Evolutionary conservation across 371 early-diverging fungal genomes (phyloP).

Genomic region (Mortierella sp.): DNA sequence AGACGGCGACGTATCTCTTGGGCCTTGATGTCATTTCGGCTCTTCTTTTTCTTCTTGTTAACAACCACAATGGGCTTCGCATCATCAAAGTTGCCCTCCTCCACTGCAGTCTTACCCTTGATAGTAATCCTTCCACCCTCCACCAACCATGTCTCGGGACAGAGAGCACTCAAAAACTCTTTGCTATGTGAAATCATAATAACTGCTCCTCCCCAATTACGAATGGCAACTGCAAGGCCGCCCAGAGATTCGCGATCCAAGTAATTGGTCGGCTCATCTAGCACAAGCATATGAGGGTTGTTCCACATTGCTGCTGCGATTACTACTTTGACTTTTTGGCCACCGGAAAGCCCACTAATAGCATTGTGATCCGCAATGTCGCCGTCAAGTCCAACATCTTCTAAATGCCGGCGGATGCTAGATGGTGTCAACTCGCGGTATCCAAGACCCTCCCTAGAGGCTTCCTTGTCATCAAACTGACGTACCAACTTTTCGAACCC

Average conservation of each 20-base stretch:
- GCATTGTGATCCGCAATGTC: slow-evolving; percentile 82
- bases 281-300: slow-evolving; percentile 85
- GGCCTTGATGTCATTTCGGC: slow-evolving; percentile 79
- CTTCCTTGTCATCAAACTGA: slow-evolving; percentile 85
- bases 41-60: slow-evolving; percentile 88
- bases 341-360: slow-evolving; percentile 83
- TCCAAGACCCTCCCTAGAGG: slow-evolving; percentile 80
- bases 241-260: slow-evolving; percentile 91
- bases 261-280: slow-evolving; percentile 93
- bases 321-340: slow-evolving; percentile 91
- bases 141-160: slow-evolving; percentile 85
- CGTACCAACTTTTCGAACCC: slow-evolving; percentile 85
- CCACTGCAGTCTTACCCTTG: slow-evolving; percentile 70
- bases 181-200: slow-evolving; percentile 91
- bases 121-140: slow-evolving; percentile 69
- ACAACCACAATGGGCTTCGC: slow-evolving; percentile 58
- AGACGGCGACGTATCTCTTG: slow-evolving; percentile 77
- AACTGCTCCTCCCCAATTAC: slow-evolving; percentile 88
- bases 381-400: slow-evolving; percentile 84
- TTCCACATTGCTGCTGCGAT: slow-evolving; percentile 89
- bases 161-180: slow-evolving; percentile 82
- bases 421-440: slow-evolving; percentile 76
- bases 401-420: slow-evolving; percentile 77
- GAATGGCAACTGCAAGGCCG: slow-evolving; percentile 85
- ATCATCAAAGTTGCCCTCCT: slow-evolving; percentile 72